Evolutionary conservation across 2,329 filamentous ascomycete species (phyloP).

Genomic region (Aspergillus fumigatiaffinis): DNA sequence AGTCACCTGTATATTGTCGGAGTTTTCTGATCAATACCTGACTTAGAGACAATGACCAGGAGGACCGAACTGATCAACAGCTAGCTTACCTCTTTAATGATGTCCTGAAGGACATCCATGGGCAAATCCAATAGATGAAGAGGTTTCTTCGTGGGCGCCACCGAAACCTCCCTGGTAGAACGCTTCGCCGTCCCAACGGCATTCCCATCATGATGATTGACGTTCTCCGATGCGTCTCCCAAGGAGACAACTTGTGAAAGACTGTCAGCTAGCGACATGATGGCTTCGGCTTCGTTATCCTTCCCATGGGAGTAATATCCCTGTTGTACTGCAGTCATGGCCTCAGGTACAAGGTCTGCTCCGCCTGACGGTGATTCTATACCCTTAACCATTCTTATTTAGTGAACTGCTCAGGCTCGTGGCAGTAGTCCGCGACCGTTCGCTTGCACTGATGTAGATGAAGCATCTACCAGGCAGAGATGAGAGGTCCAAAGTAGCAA

Average conservation of each 20-base stretch:
- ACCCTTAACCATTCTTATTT: slow-evolving; percentile 18
- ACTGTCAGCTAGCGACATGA: not conserved
- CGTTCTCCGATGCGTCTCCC: not conserved
- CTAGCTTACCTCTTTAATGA: slow-evolving; percentile 67
- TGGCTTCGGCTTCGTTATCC: slow-evolving; percentile 4
- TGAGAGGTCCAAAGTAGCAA: not conserved
- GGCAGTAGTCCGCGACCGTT: too few relatives aligned
- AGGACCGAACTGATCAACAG: too few relatives aligned
- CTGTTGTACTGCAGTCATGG: slow-evolving; percentile 12
- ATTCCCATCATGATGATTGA: not conserved
- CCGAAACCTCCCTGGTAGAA: not conserved
- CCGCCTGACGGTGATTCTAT: slow-evolving; percentile 25
- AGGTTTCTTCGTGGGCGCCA: slow-evolving; percentile 43
- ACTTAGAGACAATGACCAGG: too few relatives aligned
- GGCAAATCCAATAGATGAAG: slow-evolving; percentile 70
- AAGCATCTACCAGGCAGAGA: not conserved
- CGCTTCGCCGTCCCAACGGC: slow-evolving; percentile 1
- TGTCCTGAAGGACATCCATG: slow-evolving; percentile 71
- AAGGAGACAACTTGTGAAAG: not conserved
- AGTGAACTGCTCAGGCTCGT: not conserved
- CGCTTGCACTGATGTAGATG: not conserved
- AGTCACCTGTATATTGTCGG: slow-evolving; percentile 56
- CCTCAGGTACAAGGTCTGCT: slow-evolving; percentile 25
- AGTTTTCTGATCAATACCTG: not conserved
- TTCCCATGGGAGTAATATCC: slow-evolving; percentile 12